Conservation (phyloP, 257 asterid genomes). For the Schizonepeta tenuifolia region DNA sequence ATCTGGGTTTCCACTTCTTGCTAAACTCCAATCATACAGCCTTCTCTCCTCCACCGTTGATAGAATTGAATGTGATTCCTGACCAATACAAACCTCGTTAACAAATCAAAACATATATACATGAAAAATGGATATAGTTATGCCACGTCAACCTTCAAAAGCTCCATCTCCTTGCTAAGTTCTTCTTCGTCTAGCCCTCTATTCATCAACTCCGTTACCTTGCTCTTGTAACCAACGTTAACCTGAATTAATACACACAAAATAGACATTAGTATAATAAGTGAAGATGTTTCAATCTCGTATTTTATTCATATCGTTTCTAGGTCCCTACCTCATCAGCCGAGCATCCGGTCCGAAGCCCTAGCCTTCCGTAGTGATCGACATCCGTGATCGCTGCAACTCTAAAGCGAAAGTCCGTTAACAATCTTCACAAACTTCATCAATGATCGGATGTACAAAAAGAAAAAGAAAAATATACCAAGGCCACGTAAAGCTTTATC, state of each 20-base stretch:
- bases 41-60: conserved; percentile 71
- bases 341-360: conserved; percentile 62
- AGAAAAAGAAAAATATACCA: conserved; percentile 37
- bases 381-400: conserved; percentile 83
- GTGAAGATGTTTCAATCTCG: too few species aligned
- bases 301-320: not conserved
- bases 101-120: not conserved
- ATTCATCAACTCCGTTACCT: conserved; percentile 50
- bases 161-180: conserved; percentile 50
- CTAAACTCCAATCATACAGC: conserved; percentile 86
- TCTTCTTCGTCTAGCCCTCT: conserved; percentile 57
- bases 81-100: not conserved
- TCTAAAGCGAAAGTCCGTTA: conserved; percentile 39
- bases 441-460: not conserved
- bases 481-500: conserved; percentile 84
- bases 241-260: conserved; percentile 41
- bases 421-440: not conserved
- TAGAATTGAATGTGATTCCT: conserved; percentile 71
- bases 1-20: conserved; percentile 58
- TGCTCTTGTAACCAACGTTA: conserved; percentile 51
- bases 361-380: conserved; percentile 78
- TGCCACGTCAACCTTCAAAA: conserved; percentile 49
- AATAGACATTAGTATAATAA: too few species aligned
- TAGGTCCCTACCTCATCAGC: conserved; percentile 51
- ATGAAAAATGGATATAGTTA: not conserved